These are phyloP conservation scores for Gastrolobium bilobum DNA, from an alignment of 306 rosid species.

Conservation along the genomic window DNA sequence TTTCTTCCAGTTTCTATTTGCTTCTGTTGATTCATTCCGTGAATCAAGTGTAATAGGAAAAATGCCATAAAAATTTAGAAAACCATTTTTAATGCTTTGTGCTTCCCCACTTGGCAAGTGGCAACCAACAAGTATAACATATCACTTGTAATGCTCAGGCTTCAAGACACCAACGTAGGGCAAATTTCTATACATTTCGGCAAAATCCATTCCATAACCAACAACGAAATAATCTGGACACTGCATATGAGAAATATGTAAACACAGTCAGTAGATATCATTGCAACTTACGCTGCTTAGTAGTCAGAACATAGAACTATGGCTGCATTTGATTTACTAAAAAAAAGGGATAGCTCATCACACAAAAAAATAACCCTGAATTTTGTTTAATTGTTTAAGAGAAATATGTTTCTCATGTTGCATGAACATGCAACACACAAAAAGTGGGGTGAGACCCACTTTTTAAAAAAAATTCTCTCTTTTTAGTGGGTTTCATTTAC, in stretches of 20 bases:
- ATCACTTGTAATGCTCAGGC: conserved; percentile 69
- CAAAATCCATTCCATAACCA: conserved; percentile 94
- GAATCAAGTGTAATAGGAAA: neutral
- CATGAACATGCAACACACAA: too few species aligned
- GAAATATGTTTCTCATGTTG: too few species aligned
- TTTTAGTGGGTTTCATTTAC: too few species aligned
- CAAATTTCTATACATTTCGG: conserved; percentile 81
- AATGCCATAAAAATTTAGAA: conserved; percentile 7
- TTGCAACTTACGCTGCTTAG: conserved; percentile 17
- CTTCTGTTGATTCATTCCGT: neutral
- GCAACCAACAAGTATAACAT: neutral
- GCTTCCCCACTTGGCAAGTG: conserved; percentile 14
- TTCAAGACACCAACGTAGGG: conserved; percentile 92
- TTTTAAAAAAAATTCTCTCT: too few species aligned
- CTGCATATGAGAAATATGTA: conserved; percentile 60
- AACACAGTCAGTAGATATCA: conserved; percentile 22
- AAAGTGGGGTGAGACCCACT: too few species aligned
- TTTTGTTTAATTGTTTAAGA: too few species aligned
- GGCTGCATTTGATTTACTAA: too few species aligned
- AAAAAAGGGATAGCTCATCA: too few species aligned
- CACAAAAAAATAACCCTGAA: too few species aligned
- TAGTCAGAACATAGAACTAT: conserved; percentile 28
- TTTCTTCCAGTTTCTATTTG: conserved; percentile 16
- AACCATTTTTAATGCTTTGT: neutral
- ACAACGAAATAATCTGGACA: conserved; percentile 89